phyloP scores from a whole-genome alignment of 768 basidiomycete species.

The Serendipita indica region DNA sequence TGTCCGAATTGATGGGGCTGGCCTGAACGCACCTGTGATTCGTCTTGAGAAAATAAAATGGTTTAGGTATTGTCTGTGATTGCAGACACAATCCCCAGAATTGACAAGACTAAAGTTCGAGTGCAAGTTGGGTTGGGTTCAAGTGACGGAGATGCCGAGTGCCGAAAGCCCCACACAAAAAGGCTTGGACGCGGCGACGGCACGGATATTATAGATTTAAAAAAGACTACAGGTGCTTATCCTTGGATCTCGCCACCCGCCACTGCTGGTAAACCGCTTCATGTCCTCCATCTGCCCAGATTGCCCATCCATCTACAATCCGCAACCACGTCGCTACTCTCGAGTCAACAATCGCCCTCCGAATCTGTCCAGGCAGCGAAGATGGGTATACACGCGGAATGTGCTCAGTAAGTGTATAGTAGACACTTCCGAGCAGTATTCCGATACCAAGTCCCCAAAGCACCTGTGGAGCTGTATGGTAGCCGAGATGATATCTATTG shows the following conservation, averaged over 20 bases:
- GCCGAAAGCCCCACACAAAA: too few species aligned
- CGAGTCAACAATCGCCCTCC: conserved; percentile 37
- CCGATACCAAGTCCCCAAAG: conserved; percentile 63
- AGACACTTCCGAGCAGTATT: conserved; percentile 32
- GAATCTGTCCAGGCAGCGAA: conserved; percentile 28
- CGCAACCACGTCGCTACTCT: conserved; percentile 49
- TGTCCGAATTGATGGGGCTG: too few species aligned
- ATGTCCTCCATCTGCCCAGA: conserved; percentile 67
- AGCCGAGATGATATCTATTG: conserved; percentile 49
- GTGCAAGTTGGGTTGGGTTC: too few species aligned
- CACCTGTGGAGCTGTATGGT: conserved; percentile 61
- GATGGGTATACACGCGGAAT: conserved; percentile 40
- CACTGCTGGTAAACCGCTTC: conserved; percentile 58
- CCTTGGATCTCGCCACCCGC: conserved; percentile 20
- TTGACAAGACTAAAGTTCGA: too few species aligned
- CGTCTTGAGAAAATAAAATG: too few species aligned
- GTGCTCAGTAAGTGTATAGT: conserved; percentile 44
- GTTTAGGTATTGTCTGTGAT: too few species aligned
- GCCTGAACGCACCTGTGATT: too few species aligned
- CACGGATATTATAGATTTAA: too few species aligned
- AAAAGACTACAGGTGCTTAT: not conserved
- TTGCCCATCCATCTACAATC: conserved; percentile 66
- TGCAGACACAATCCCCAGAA: too few species aligned
- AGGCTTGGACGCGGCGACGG: too few species aligned
- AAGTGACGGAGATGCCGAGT: too few species aligned